These are phyloP conservation scores for Tulasnella calospora DNA, from an alignment of 768 basidiomycete genomes.

Conservation along the genomic window DNA sequence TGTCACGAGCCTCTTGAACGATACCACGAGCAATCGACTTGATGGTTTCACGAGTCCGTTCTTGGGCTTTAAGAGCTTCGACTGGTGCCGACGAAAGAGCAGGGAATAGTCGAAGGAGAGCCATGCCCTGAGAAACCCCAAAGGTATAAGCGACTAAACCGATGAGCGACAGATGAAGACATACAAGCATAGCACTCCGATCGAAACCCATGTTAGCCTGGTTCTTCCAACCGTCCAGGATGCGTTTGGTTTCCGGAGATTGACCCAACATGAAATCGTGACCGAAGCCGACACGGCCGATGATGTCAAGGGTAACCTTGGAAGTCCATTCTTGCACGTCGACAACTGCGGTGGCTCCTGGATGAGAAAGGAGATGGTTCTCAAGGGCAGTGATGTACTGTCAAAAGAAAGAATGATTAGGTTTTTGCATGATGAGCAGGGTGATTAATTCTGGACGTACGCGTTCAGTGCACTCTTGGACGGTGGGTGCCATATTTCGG, in stretches of 20 bases:
- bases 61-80: conserved; percentile 16
- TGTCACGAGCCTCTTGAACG: conserved; percentile 4
- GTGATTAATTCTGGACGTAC: background rate
- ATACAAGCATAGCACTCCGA: conserved; percentile 17
- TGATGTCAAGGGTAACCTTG: conserved; percentile 25
- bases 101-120: conserved; percentile 24
- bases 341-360: conserved; percentile 1
- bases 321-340: conserved; percentile 26
- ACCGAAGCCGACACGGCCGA: conserved; percentile 27
- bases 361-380: conserved; percentile 5
- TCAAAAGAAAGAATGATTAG: background rate
- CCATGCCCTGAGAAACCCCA: conserved; percentile 13
- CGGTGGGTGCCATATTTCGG: conserved; percentile 14
- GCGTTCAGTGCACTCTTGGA: conserved; percentile 19
- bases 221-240: conserved; percentile 23
- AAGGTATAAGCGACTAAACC: background rate
- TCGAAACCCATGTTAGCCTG: conserved; percentile 22
- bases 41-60: conserved; percentile 15
- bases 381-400: conserved; percentile 22
- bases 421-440: background rate
- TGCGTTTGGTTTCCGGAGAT: conserved; percentile 18
- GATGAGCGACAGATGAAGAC: background rate
- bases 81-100: conserved; percentile 17
- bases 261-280: conserved; percentile 23
- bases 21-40: conserved; percentile 8